Percentiles rank a stretch among this genome's conserved stretches.
These are phyloP conservation scores for Diaporthe citri DNA, from an alignment of 2,329 filamentous ascomycete genomes.

Conservation along the genomic window DNA sequence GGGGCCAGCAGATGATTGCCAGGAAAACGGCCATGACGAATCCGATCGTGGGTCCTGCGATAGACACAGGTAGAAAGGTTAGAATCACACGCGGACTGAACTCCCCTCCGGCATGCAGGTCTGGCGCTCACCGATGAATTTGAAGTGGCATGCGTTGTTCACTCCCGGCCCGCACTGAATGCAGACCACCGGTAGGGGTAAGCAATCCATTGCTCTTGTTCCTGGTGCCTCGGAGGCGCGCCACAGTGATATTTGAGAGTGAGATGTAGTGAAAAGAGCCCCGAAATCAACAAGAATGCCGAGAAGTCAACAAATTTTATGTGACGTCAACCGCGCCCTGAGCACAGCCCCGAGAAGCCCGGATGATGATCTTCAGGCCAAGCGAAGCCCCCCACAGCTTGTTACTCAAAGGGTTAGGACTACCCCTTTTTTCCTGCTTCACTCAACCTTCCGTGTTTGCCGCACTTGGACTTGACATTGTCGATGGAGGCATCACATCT, in stretches of 20 bases:
- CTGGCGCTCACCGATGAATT: slow-evolving; percentile 30
- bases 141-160: slow-evolving; percentile 39
- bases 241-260: too few species aligned
- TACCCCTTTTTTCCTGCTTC: neutral
- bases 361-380: slow-evolving; percentile 25
- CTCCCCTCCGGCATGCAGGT: neutral
- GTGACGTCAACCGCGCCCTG: neutral
- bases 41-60: slow-evolving; percentile 36
- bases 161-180: slow-evolving; percentile 37
- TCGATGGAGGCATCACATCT: neutral
- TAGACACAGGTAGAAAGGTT: neutral
- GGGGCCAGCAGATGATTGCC: slow-evolving; percentile 38
- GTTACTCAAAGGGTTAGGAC: neutral
- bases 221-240: too few species aligned
- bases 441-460: neutral
- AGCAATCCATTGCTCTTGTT: slow-evolving; percentile 32
- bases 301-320: neutral
- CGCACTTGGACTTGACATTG: neutral
- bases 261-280: neutral
- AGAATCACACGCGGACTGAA: neutral
- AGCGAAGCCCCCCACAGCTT: neutral
- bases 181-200: slow-evolving; percentile 35
- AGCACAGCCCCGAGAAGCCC: neutral
- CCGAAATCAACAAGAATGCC: neutral
- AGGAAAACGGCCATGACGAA: slow-evolving; percentile 34